Evolutionary conservation across 2,329 filamentous ascomycete species (phyloP), one percentile per base, ranked within the genome.

Genomic region (Colletotrichum liaoningense): DNA sequence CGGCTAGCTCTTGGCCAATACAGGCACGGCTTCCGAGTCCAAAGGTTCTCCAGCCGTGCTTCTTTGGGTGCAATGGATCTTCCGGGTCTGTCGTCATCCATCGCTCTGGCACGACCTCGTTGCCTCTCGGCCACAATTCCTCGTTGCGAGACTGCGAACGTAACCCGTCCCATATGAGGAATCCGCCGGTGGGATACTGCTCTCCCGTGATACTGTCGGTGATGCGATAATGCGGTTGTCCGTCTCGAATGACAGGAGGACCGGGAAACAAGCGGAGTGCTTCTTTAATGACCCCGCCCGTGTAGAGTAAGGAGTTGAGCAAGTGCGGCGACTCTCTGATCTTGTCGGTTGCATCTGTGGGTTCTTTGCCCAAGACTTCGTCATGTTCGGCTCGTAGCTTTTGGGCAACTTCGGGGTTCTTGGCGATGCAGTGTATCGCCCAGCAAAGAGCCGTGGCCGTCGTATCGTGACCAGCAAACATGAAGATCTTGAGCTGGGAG

Each of bases 271-370:
- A 75, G 2, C 89, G 84, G 1, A 91, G 81, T 0, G 84, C 81
- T 77, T 92, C 90, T 71, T 89, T 88, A 69, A 90, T 84, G 5
- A 89, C 84, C n/a, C 87, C 88, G 3, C 81, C 81, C 1, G 88
- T 88, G 76, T 89, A 91, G 0, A 82, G 80, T 4, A 91, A 81
- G 7, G 84, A 80, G 75, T 87, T 87, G 63, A 91, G 80, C 5
- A 85, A 81, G 35, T 83, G 79, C 0, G 87, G 85, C 5, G 86
- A 78, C 14, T 81, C 79, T 3, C 86, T 78, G 16, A 85, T 76
- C 0, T 76, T 76, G 35, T 82, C 82, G 0, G 80, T 78, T 7
- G 80, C 78, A 2, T 79, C 76, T 4, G 81, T 76, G 8, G 84
- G 42, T 7, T 77, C 72, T 1, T 66, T 63, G 0, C 79, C 80